Percentiles rank a stretch among this genome's conserved stretches.
Conservation (phyloP, 2,329 filamentous ascomycete species). For the Colletotrichum spaethianum region DNA sequence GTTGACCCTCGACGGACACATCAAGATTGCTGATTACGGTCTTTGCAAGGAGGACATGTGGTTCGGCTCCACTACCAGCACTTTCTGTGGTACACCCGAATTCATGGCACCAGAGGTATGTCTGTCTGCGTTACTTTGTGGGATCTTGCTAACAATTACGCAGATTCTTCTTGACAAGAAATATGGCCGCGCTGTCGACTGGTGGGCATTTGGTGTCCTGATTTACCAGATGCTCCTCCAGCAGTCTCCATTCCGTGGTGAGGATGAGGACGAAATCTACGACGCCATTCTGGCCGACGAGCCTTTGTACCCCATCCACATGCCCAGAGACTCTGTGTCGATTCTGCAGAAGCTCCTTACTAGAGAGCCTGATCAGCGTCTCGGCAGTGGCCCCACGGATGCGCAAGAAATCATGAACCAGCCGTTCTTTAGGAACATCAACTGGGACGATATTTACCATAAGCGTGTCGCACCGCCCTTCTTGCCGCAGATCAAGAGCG, state of each 20-base stretch:
- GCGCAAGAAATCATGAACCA: slow-evolving; percentile 99
- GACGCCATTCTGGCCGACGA: slow-evolving; percentile 98
- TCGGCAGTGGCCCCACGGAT: slow-evolving; percentile 95
- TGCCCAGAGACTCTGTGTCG: slow-evolving; percentile 97
- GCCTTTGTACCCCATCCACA: slow-evolving; percentile 97
- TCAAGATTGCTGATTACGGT: slow-evolving; percentile 99
- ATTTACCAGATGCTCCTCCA: slow-evolving; percentile 99
- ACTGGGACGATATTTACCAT: slow-evolving; percentile 99
- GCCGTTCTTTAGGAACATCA: slow-evolving; percentile 97
- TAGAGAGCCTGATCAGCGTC: slow-evolving; percentile 90
- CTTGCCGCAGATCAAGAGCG: slow-evolving; percentile 87
- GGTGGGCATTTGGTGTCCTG: slow-evolving; percentile 99
- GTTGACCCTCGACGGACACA: slow-evolving; percentile 93
- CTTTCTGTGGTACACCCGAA: slow-evolving; percentile 99
- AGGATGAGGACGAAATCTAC: slow-evolving; percentile 99
- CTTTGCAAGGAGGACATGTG: slow-evolving; percentile 99
- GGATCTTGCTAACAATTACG: slow-evolving; percentile 48
- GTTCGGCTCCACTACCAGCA: slow-evolving; percentile 97
- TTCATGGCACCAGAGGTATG: slow-evolving; percentile 98
- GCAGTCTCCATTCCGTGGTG: slow-evolving; percentile 97
- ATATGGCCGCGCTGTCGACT: slow-evolving; percentile 96
- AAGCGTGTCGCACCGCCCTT: slow-evolving; percentile 94
- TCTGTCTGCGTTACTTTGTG: slow-evolving; percentile 23
- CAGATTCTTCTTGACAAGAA: slow-evolving; percentile 98
- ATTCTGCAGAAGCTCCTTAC: slow-evolving; percentile 98